These are phyloP conservation scores for Mortierella sp. DNA, from an alignment of 371 early-diverging fungal genomes.

Conservation along the genomic window DNA sequence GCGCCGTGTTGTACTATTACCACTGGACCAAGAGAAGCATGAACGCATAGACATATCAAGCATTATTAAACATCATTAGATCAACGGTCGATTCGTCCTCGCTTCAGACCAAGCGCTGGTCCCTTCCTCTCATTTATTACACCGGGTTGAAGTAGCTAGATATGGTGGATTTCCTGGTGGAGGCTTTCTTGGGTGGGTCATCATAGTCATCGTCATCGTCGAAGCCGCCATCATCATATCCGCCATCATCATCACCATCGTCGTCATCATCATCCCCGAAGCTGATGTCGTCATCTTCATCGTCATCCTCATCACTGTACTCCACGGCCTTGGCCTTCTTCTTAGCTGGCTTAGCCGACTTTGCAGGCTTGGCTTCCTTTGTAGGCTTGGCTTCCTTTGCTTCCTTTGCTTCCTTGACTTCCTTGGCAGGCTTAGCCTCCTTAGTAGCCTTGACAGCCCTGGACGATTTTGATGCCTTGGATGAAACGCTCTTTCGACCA, in stretches of 20 bases:
- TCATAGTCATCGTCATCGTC: slow-evolving; percentile 60
- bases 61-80: too few relatives aligned
- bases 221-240: slow-evolving; percentile 78
- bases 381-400: neutral
- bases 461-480: too few relatives aligned
- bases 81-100: too few relatives aligned
- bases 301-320: slow-evolving; percentile 4
- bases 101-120: too few relatives aligned
- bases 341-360: neutral
- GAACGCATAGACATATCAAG: too few relatives aligned
- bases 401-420: too few relatives aligned
- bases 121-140: slow-evolving; percentile 54
- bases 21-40: slow-evolving; percentile 77
- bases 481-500: too few relatives aligned
- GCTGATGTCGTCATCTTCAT: too few relatives aligned
- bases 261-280: neutral
- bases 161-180: too few relatives aligned
- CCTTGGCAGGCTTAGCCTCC: too few relatives aligned
- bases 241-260: slow-evolving; percentile 53
- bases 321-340: neutral
- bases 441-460: too few relatives aligned
- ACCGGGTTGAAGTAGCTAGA: slow-evolving; percentile 89
- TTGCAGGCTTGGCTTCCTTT: neutral
- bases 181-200: slow-evolving; percentile 80
- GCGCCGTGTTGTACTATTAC: slow-evolving; percentile 85